Evolutionary conservation across 78 protist genomes (phyloP).

Genomic region (Dictyostelium capitatum): DNA sequence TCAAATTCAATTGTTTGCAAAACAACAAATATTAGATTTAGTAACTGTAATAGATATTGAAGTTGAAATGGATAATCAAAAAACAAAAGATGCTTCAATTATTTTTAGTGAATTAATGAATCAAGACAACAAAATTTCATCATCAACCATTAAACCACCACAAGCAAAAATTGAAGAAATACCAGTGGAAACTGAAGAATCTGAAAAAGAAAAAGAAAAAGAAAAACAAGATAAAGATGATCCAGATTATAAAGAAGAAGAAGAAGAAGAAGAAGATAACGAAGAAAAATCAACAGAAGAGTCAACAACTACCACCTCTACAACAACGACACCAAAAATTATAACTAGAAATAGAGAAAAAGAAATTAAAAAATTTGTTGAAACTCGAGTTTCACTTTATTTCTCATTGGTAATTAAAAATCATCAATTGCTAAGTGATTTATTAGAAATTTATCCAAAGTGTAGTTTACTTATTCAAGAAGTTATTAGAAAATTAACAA

Average conservation of each 20-base stretch:
- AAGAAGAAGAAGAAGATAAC: background rate
- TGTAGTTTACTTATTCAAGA: slow-evolving; percentile 6
- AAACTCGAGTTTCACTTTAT: slow-evolving; percentile 35
- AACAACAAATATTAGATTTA: slow-evolving; percentile 21
- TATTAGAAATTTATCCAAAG: slow-evolving; percentile 30
- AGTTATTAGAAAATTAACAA: background rate
- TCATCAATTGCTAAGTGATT: slow-evolving; percentile 4
- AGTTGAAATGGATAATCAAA: slow-evolving; percentile 18
- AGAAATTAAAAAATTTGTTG: slow-evolving; percentile 26
- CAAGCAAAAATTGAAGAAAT: background rate
- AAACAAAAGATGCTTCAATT: slow-evolving; percentile 1
- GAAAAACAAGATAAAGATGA: background rate
- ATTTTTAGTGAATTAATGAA: slow-evolving; percentile 18
- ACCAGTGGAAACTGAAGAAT: background rate
- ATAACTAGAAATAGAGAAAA: background rate
- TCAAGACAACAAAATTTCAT: background rate
- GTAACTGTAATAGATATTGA: background rate
- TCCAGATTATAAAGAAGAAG: background rate
- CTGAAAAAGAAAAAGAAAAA: background rate
- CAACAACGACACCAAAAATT: background rate
- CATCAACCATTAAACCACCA: background rate
- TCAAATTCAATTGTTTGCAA: slow-evolving; percentile 35
- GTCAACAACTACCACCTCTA: background rate
- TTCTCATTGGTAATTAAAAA: slow-evolving; percentile 47
- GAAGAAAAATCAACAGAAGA: background rate